These are phyloP conservation scores for Pythium plurisporium DNA, from an alignment of 352 stramenopile genomes.

Conservation along the genomic window DNA sequence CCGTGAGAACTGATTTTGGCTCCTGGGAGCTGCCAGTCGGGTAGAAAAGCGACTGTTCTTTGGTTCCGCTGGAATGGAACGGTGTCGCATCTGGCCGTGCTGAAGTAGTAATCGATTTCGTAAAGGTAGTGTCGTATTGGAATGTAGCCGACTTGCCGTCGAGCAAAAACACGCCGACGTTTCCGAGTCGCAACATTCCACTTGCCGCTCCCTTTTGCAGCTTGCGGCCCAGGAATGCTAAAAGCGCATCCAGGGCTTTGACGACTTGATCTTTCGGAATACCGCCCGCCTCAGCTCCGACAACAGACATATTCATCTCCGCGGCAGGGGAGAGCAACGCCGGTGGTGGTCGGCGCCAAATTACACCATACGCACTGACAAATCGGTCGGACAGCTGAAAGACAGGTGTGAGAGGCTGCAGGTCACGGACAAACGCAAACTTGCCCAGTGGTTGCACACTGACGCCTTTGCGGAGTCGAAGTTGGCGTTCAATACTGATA, in stretches of 20 bases:
- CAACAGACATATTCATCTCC: conserved; percentile 46
- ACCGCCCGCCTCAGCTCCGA: conserved; percentile 33
- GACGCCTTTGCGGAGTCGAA: conserved; percentile 35
- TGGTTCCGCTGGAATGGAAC: no score
- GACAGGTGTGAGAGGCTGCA: conserved; percentile 26
- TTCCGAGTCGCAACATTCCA: conserved; percentile 28
- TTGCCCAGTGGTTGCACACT: conserved; percentile 45
- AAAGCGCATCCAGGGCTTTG: conserved; percentile 38
- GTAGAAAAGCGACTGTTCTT: no score
- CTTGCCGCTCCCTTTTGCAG: conserved; percentile 24
- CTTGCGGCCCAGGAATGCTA: conserved; percentile 38
- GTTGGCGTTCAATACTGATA: conserved; percentile 31
- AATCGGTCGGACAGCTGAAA: conserved; percentile 58
- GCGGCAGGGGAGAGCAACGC: conserved; percentile 33
- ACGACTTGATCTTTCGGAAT: conserved; percentile 39
- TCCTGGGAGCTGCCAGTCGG: neutral
- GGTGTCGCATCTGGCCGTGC: no score
- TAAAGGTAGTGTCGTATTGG: conserved; percentile 37
- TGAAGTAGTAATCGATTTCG: conserved; percentile 11
- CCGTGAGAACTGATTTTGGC: neutral
- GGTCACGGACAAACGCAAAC: conserved; percentile 50
- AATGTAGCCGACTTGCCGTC: conserved; percentile 44
- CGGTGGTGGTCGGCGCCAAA: conserved; percentile 39
- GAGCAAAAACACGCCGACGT: conserved; percentile 36
- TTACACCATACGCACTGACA: conserved; percentile 30